Evolutionary conservation across 2,329 filamentous ascomycete genomes (phyloP), one percentile per base, ranked within the genome.

Genomic region (Alternaria viburni): DNA sequence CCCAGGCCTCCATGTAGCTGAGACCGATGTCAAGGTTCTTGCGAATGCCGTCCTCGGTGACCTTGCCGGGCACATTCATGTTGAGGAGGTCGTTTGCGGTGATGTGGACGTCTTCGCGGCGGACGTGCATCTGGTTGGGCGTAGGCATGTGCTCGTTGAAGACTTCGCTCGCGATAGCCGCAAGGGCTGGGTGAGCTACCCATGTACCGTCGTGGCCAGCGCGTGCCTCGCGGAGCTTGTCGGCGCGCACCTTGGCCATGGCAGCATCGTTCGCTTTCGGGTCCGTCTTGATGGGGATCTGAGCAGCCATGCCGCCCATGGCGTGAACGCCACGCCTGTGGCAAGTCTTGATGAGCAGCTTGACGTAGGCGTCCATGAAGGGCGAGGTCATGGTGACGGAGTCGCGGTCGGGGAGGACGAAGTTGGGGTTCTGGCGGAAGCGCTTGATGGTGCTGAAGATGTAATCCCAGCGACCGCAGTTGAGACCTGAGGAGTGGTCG

Each of bases 391-490:
- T 98, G 73, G 96, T 99, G 59, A 99, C 93, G 65, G 89, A 87
- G 59, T 90, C 90, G 66, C 96, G 92, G 81, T 99, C 95, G 26
- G 96, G 96, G 19, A 99, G 90, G 61, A 98, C 89, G 79, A 98
- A 98, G 83, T 91, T 90, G 75, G 92, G 86, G 86, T 97, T 96
- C 77, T 97, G 89, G 79, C 96, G 93, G 91, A 98, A 97, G 83
- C 97, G 97, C 88, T 99, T 99, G 86, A 99, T 98, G 78, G 95
- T 93, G 81, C 91, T 96, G 87, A 99, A 99, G 84, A 99, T 98
- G 87, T 99, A 99, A 80, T 99, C 96, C 96, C 96, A 99, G 72
- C 96, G 91, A 69, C 96, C 96, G 83, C 96, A 98, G 89, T 99
- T 99, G 77, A 99, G 89, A 51, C 96, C 96, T 7, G 95, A 91